Evolutionary conservation across 225 moss, liverwort and hornwort genomes (phyloP).

Genomic region (Asterella californica): DNA sequence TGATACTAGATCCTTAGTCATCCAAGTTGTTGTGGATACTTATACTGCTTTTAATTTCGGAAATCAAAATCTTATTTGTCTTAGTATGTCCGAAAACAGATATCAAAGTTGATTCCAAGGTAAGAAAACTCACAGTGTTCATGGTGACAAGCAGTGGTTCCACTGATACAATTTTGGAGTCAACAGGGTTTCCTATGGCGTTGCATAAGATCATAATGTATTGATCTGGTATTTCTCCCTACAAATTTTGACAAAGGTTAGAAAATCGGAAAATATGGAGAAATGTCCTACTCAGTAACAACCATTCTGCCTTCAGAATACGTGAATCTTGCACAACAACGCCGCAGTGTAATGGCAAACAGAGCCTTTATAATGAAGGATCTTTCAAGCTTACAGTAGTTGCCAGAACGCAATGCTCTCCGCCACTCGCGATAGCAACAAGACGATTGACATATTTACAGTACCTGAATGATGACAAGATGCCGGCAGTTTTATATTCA

Average conservation of each 20-base stretch:
- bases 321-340: no score
- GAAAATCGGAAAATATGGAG: neutral
- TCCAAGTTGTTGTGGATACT: no score
- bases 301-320: neutral
- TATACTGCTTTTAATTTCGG: no score
- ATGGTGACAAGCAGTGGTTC: conserved; percentile 66
- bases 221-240: conserved; percentile 70
- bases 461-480: conserved; percentile 47
- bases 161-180: conserved; percentile 63
- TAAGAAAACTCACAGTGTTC: conserved; percentile 61
- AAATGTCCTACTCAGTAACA: neutral
- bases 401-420: conserved; percentile 71
- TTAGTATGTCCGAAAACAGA: neutral
- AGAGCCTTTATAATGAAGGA: neutral
- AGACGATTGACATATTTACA: conserved; percentile 83
- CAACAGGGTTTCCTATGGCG: conserved; percentile 82
- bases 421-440: conserved; percentile 56
- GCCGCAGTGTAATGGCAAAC: no score
- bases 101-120: neutral
- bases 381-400: conserved; percentile 46
- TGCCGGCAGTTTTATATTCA: no score
- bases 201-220: conserved; percentile 80
- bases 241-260: neutral
- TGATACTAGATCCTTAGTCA: no score
- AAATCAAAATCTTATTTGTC: no score